Conservation (phyloP, 331 rosid species). For the Quercus tomentella region DNA sequence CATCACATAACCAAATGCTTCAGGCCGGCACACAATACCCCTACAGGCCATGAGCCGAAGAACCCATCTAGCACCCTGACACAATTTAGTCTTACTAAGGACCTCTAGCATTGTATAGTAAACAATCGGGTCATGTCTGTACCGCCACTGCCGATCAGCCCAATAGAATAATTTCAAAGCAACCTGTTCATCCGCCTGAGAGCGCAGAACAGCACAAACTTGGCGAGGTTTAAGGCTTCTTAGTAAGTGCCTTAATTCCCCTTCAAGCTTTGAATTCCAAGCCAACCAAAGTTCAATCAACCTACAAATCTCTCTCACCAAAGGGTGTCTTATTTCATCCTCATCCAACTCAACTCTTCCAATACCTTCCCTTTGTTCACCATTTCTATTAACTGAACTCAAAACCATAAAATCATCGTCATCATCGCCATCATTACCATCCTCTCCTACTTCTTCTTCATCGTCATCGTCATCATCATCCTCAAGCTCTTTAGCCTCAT, state of each 20-base stretch:
- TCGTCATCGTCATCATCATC: slow-evolving; percentile 14
- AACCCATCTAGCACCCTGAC: slow-evolving; percentile 77
- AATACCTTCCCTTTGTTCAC: slow-evolving; percentile 14
- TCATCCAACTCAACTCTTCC: slow-evolving; percentile 53
- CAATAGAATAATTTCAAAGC: slow-evolving; percentile 78
- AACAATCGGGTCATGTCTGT: slow-evolving; percentile 49
- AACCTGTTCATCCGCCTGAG: slow-evolving; percentile 67
- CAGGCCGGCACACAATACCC: slow-evolving; percentile 42
- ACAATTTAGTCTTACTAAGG: slow-evolving; percentile 80
- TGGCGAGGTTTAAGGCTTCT: slow-evolving; percentile 76
- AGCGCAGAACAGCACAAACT: slow-evolving; percentile 74
- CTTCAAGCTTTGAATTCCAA: slow-evolving; percentile 75
- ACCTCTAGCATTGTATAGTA: slow-evolving; percentile 68
- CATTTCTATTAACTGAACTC: slow-evolving; percentile 22
- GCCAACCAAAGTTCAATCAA: slow-evolving; percentile 53
- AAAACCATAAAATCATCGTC: slow-evolving; percentile 37
- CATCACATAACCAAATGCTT: slow-evolving; percentile 76
- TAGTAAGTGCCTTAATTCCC: slow-evolving; percentile 53
- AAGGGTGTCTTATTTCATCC: slow-evolving; percentile 62
- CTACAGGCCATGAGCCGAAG: slow-evolving; percentile 70
- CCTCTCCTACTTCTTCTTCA: slow-evolving; percentile 28
- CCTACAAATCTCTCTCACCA: slow-evolving; percentile 66
- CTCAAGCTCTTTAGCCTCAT: slow-evolving; percentile 18
- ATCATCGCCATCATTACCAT: slow-evolving; percentile 7
- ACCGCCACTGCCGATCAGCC: slow-evolving; percentile 91